Evolutionary conservation across 2,329 filamentous ascomycete genomes (phyloP), one percentile per base, ranked within the genome.

Genomic region (Incumbomyces lentus): DNA sequence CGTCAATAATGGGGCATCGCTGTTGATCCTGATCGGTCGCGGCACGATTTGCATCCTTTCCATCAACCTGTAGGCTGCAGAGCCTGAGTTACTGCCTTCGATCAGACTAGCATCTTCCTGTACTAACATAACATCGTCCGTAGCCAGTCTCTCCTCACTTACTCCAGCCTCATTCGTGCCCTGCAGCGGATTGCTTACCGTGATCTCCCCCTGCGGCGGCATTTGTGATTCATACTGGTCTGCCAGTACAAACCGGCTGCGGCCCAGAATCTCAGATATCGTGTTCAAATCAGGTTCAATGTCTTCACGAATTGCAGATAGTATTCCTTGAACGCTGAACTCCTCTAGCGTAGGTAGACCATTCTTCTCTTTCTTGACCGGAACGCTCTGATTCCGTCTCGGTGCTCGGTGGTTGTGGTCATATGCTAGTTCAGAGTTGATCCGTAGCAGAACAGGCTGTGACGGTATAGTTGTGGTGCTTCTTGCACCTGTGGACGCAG

Each of bases 211-310:
- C 46, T 78, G 64, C 0, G 78, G 78, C 17, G 78, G 77, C 31
- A 79, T 69, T 59, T 81, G 78, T 36, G 76, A 75, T 30, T 70
- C 72, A 58, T 81, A 78, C 58, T 81, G 76, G 55, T 81, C 76
- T 8, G 78, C 76, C 49, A 81, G 62, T 54, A 76, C 79, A 57
- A 79, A 64, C 53, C 72, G 72, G 60, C 75, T 81, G 49, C 75
- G 68, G 2, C 78, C 77, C 53, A 75, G 78, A 49, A 81, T 79
- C 55, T 79, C 75, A 18, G 77, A 76, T 53, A 81, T 81, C 13
- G 75, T 74, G 56, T 80, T 74, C 44, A 81, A 68, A 8, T 76
- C 76, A 12, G 64, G 64, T 51, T 73, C 66, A 39, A 81, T 76
- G 53, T 80, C 76, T 11, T 74, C 71, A 47, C 79, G 74, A 46